Base-by-base conservation (phyloP, 352 stramenopile species). In the Pythium rhizo-oryzae region DNA sequence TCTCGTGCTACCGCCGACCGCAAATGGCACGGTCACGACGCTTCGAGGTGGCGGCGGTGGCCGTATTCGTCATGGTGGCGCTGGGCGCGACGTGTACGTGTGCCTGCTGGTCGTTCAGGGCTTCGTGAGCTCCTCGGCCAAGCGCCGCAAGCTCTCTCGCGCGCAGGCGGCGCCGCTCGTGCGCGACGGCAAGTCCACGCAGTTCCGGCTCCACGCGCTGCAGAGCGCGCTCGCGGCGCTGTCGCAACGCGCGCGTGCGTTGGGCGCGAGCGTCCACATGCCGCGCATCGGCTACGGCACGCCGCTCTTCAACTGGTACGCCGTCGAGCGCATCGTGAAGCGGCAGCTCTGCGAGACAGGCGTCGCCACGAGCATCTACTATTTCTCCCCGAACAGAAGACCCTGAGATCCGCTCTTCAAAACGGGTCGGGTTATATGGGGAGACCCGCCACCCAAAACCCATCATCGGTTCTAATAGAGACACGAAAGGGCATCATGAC, bases 301-400 rank as follows among this genome's bases (percentile, higher is more conserved):
- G 19, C 82, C 85, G 2, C 71, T 79, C 47, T 93, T 92, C 74
- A 93, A 93, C 61, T 93, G 85, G 85, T 93, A 93, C 69, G 82
- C 83, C 12, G 85, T 92, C 35, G 85, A 92, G 75, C 85, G 85
- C 47, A 72, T 93, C 43, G 69, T 92, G 60, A 81, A 85, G 56
- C 81, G 85, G 8, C 78, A 85, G 37, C 65, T 93, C 67, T 75
- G 80, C 19, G 83, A 91, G 56, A 60, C 64, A 16, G 80, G 80
- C 9, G 74, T 90, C 25, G 43, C 77, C 33, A 74, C 78, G 59
- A 88, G 67, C 56, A 89, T 93, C 56, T 93, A 92, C 82, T 92
- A 93, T 70, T 92, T 81, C 60, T 74, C 67, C n/a, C 60, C 55
- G 41, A 66, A 64, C 15, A 35, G 57, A 53, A 64, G 57, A 64